Base-by-base conservation (phyloP, 1,284 basidiomycete species). In the Trametes sp. region DNA sequence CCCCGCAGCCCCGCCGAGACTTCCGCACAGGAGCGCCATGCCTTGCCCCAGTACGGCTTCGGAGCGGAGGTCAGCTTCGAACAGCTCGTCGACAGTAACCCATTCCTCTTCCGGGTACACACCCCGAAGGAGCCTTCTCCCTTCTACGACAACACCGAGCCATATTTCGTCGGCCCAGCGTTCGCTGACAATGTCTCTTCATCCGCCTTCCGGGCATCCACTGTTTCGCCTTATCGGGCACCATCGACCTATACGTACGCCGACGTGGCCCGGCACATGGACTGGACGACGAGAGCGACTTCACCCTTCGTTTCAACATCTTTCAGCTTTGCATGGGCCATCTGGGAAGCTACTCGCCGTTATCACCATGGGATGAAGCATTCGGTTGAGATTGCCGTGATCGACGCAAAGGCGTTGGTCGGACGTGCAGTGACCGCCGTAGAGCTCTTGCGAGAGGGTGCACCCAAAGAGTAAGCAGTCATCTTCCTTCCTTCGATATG, bases 271-370 rank as follows among this genome's bases (percentile, higher is more conserved):
- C 79, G 77, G 64, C 87, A 92, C 71, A 84, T 92, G 82, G 87
- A 91, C 65, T 90, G 88, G 87, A 88, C 87, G 21, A 89, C 87
- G n/a, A 82, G 87, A 59, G 78, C 84, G 1, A 79, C 82, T 21
- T 92, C 90, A 0, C 81, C 86, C 3, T 92, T 84, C 66, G 83
- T 92, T 44, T 89, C 90, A 2, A 83, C 89, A 1, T 90, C 90
- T 1, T 92, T 92, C 73, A 92, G 87, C 75, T 89, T 92, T 69
- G 84, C 82, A 35, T 92, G 90, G 90, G 86, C 89, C 14, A 81
- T 92, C 36, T 92, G 89, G 89, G 90, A 92, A 71, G 90, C 90
- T 7, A 81, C 88, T n/a, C 79, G 88, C 61, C 84, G 90, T 24
- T 90, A 90, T 70, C 85, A 87, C 67, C 75, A 81, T 41, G 85